Base-by-base conservation (phyloP, 2,329 filamentous ascomycete species). In the Diaporthe eres region DNA sequence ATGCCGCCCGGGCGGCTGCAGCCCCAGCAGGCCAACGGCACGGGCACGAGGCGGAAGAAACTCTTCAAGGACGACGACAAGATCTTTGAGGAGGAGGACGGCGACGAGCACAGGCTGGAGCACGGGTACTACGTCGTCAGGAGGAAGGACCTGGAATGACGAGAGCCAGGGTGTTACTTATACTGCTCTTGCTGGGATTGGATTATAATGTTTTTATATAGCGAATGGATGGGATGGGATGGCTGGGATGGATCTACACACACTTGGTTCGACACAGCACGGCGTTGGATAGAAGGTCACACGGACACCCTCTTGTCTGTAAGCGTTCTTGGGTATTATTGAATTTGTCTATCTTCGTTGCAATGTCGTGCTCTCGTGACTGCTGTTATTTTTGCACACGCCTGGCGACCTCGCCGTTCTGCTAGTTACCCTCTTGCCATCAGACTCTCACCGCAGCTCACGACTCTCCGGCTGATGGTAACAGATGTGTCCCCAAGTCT, bases 81-180 rank as follows among this genome's bases (percentile, higher is more conserved):
- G 25, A 78, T 80, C 13, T 87, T 86, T 47, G 88, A 88, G 22
- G 90, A 91, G 81, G 90, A 91, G 80, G 80, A 79, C 1, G 88
- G 87, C 0, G 85, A 87, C 58, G 86, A 87, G 12, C 82, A 81
- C 3, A 81, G 85, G 3, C 82, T 91, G 44, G 87, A 85, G 73
- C 85, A 87, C 76, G 90, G 89, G 0, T 91, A 91, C 67, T 85
- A 91, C 25, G 84, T 91, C 3, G 88, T 91, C 4, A 83, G 89
- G 42, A 85, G 86, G 80, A 86, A 83, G 77, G 89, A 91, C 77
- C 78, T 91, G 77, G 86, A 90, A 67, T 90, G 13, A 12, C 3
- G 71, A 73, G 71, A 73, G 53, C 22, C 22, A n/a, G 10, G 47
- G 25, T 37, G 8, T 31, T 10, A 19, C 37, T 44, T 19, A 2